These are phyloP conservation scores for Chlorella sp. DNA, from an alignment of 139 green algal genomes.

Conservation along the genomic window DNA sequence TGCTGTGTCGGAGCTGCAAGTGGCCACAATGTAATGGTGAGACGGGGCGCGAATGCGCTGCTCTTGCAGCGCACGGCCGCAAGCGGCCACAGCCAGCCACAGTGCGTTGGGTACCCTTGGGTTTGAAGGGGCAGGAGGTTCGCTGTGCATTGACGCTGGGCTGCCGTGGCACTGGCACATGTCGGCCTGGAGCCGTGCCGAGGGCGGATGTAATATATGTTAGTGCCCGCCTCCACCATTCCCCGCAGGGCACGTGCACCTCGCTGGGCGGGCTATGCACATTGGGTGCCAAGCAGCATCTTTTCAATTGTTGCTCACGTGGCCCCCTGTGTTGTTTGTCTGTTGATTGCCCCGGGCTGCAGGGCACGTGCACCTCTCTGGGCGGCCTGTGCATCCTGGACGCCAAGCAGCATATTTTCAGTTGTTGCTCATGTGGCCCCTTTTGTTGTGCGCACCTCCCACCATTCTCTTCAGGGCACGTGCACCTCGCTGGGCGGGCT, in stretches of 20 bases:
- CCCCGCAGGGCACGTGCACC: conserved; percentile 23
- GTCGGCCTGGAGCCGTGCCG: no score
- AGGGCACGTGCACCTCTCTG: conserved; percentile 32
- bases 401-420: conserved; percentile 41
- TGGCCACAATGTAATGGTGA: no score
- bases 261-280: conserved; percentile 33
- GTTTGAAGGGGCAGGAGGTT: no score
- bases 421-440: background rate
- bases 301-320: background rate
- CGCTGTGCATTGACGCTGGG: no score
- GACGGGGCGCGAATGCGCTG: no score
- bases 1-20: no score
- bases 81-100: no score
- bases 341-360: no score
- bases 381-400: conserved; percentile 40
- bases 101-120: no score
- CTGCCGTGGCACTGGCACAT: no score
- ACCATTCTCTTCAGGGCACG: background rate
- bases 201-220: no score
- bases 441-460: background rate
- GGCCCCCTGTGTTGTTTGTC: background rate
- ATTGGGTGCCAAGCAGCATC: conserved; percentile 37
- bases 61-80: no score
- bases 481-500: conserved; percentile 37
- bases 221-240: background rate